Evolutionary conservation across 2,329 filamentous ascomycete species (phyloP), one percentile per base, ranked within the genome.

Genomic region (Rhynchosporium graminicola): DNA sequence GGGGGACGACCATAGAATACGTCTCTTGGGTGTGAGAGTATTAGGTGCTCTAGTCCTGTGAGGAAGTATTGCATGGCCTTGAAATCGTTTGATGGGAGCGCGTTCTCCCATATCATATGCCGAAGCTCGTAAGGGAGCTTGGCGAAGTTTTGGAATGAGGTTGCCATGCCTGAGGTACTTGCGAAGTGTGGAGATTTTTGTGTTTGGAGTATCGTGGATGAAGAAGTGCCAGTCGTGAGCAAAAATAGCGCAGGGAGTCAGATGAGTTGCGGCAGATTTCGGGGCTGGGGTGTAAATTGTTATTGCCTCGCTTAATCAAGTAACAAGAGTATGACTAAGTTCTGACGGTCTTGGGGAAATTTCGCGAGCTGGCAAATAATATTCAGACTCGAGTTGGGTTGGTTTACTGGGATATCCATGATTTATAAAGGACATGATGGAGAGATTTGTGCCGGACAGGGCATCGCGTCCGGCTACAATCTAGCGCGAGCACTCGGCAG

Each of bases 251-350:
- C 13, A 3, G 26, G 31, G 47, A 36, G 3, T 50, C 12, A 20
- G 20, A 13, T 15, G 47, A 2, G 12, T 43, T 6, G 31, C 20
- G 15, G 31, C 15, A 20, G 20, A 20, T 20, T 36, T 36, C 6
- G 33, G 9, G 33, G 15, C 31, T 36, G 10, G 28, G 15, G 51
- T 20, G 51, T 20, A 42, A 20, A 28, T 42, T 54, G 51, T 42
- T 54, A 42, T 54, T 54, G 36, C 38, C 51, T 54, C 51, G 51
- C 36, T 54, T 54, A 54, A 33, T 38, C 10, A 38, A 28, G 50
- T 38, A 8, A n/a, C 38, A 12, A 6, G 6, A 20, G 33, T 10
- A 5, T 40, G 50, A 38, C 42, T 15, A 15, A n/a, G 15, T 6
- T n/a, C n/a, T 3, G 13, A 7, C 6, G 13, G 42, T 43, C 40